Evolutionary conservation across 495 filamentous ascomycete species (phyloP), one percentile per base, ranked within the genome.

Genomic region (Aspergillus saccharolyticus): DNA sequence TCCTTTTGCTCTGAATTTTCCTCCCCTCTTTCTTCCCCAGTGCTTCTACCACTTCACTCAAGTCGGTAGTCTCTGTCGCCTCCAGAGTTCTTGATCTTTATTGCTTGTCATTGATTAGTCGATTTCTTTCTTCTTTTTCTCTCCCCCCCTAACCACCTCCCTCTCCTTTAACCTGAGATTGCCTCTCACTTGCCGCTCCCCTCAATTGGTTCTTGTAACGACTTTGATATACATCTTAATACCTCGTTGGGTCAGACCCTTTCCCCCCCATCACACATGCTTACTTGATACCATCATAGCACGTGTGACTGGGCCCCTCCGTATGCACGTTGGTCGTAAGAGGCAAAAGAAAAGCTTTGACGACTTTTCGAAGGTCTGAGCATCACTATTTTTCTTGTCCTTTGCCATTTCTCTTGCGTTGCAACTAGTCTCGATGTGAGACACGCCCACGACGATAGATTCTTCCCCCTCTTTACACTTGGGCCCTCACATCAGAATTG

Each of bases 51-150:
- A 28, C 25, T 28, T 28, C 9, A 28, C 25, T 28, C 25, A 28
- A 28, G 25, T 3, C 9, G 25, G 25, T 28, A 28, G 25, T 28
- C 9, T 28, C 25, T 28, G 9, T 28, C 25, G 25, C 25, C 25
- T 3, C 25, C 25, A 3, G 25, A 28, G 25, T 3, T 4, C n/a
- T 4, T 28, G 25, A 28, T 28, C 25, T 9, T 28, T 9, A 28
- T 28, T 28, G 9, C 54, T 54, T 55, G 52, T 57, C 63, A 57
- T 44, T 61, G 59, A 58, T 66, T 64, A 58, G 54, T 51, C 63
- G 57, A 60, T 57, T 56, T 28, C 9, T 28, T 28, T 28, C 9
- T 28, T 28, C 9, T 28, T 28, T 28, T 28, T 42, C 48, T 53
- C 18, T 55, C 20, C 12, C 44, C 44, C 39, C 39, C 50, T n/a